Evolutionary conservation across 1,284 basidiomycete genomes (phyloP).

Genomic region (Bondarzewia mesenterica): DNA sequence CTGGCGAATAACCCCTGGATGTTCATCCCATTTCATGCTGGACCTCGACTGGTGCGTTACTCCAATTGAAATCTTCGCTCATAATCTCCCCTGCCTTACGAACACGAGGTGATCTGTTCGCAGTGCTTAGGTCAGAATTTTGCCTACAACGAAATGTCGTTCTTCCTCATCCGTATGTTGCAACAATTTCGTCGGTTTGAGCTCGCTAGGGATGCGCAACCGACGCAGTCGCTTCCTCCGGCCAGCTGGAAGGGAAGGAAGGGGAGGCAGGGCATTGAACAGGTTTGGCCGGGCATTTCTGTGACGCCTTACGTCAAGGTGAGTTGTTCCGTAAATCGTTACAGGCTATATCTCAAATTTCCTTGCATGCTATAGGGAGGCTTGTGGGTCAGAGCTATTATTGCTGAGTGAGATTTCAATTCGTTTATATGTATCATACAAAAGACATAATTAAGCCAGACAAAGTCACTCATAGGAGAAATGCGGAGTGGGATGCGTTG

Average conservation of each 20-base stretch:
- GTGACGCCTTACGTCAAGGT: constrained; percentile 4
- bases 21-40: constrained; percentile 24
- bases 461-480: too few relatives aligned
- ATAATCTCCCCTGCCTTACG: constrained; percentile 12
- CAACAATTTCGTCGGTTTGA: constrained; percentile 55
- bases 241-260: constrained; percentile 17
- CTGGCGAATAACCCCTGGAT: constrained; percentile 22
- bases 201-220: constrained; percentile 54
- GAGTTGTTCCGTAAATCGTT: neutral
- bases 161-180: constrained; percentile 56
- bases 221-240: constrained; percentile 50
- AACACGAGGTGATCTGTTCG: neutral
- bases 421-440: too few relatives aligned
- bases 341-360: neutral
- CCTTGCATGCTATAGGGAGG: neutral
- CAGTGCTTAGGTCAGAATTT: constrained; percentile 9
- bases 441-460: too few relatives aligned
- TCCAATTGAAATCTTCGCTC: constrained; percentile 11
- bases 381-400: neutral
- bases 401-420: too few relatives aligned
- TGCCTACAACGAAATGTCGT: constrained; percentile 65
- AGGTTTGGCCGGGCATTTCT: constrained; percentile 13
- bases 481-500: too few relatives aligned
- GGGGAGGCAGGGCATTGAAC: constrained; percentile 19
- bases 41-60: constrained; percentile 19